Base-by-base conservation (phyloP, 2,329 filamentous ascomycete genomes). In the Fusarium nurragi region DNA sequence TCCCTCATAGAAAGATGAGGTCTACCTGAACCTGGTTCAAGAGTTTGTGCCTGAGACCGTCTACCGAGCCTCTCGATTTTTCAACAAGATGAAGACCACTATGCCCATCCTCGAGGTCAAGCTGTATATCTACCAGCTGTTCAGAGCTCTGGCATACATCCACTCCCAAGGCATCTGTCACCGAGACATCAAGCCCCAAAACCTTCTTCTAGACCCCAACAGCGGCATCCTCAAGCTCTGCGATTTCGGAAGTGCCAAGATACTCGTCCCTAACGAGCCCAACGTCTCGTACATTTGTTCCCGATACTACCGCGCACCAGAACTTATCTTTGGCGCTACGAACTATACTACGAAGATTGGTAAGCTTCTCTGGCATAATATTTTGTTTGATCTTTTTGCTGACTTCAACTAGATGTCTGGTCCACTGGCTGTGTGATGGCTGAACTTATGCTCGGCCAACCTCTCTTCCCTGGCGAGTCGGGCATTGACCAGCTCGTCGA, bases 281-380 rank as follows among this genome's bases (percentile, higher is more conserved):
- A 99, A 99, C 72, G 95, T 99, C 51, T 99, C 95, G 49, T 99
- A 99, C 85, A 99, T 99, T 75, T 99, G 95, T 84, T 99, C 95
- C 62, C 89, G 95, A 74, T 99, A 99, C 84, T 99, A 99, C 84
- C 90, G 95, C 75, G 95, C 95, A 46, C 95, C 95, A 3, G 95
- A 99, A 79, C 85, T 99, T 77, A 99, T 99, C 75, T 99, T 99
- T 75, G 95, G 95, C 71, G 95, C 95, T 36, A 99, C 95, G 49
- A 99, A 99, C 83, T 99, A 99, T 83, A 98, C 95, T 56, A 98
- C 95, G 71, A 99, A 99, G 84, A 99, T 99, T 78, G 95, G 95
- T 99, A 88, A 79, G 90, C 77, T 59, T 59, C 5, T 30, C 14
- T 46, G 23, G 12, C 26, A 11, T 19, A 12, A 18, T 32, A 4